Evolutionary conservation across 192 early-diverging fungal species (phyloP), one percentile per base, ranked within the genome.

Genomic region (Chytriomyces confervae): DNA sequence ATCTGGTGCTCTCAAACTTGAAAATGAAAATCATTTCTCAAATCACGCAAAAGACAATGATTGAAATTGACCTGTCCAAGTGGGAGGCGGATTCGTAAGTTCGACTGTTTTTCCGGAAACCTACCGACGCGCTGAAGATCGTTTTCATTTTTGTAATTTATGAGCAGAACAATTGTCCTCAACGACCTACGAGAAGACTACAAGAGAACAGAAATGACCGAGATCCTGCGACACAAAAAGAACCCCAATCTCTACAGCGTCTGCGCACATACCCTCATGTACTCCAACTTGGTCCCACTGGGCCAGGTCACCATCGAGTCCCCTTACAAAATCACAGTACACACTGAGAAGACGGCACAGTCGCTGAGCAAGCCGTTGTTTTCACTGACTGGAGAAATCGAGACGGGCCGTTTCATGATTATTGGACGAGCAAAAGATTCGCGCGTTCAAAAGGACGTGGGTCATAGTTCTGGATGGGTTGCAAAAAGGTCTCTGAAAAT

Each of bases 361-460:
- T 16, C 20, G 16, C 36, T 43, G 11, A 13, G 13, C 20, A 72
- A 72, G 57, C 69, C 69, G 9, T 8, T 72, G 2, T 72, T 72
- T 49, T 72, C 69, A 18, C 20, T 72, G 20, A 72, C 69, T 51
- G 69, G 69, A n/a, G 69, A 72, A 61, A 72, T 72, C n/a, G 45
- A 49, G 9, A 51, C 13, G n/a, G 69, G 69, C 9, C 10, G 69
- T 6, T 72, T 72, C 69, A 72, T 72, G 69, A 43, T 72, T 23
- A 61, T 72, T 61, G 69, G 69, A 13, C 69, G 69, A 3, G 50
- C 18, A 24, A 72, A 51, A 60, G 50, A 50, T 7, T 72, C 69
- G n/a, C 48, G 69, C 7, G 48, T 18, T 20, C 69, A 72, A 61
- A 20, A 60, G 20, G 13, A 36, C 47, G 23, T 72, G 10, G 69